Evolutionary conservation across 2,329 filamentous ascomycete genomes (phyloP), one percentile per base, ranked within the genome.

Genomic region (Chrysosphaeria jannelii): DNA sequence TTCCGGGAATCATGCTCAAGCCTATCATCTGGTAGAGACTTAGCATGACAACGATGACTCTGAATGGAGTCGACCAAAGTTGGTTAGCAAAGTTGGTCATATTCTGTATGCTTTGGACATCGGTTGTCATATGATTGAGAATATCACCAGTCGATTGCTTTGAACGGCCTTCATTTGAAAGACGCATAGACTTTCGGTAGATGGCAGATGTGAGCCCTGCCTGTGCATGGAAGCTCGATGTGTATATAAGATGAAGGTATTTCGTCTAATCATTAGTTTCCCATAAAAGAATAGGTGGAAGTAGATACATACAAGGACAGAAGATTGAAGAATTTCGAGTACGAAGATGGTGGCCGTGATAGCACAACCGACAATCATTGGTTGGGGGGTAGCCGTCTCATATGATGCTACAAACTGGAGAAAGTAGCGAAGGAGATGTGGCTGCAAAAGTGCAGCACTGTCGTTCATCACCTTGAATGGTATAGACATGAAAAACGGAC

Each of bases 71-170:
- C 20, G 79, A 91, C 78, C 85, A 91, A 8, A 89, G 50, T 42
- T 93, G 81, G 39, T 89, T 79, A 10, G 75, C 78, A 40, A 85
- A 97, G 38, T 97, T 85, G 3, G 81, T 76, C 27, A 97, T 51
- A 44, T 97, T 85, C 37, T 91, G 74, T 10, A 97, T 56, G 32
- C 88, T 69, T 44, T 97, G 85, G 9, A 81, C 81, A 40, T 97
- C 85, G 8, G 97, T 81, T 21, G 88, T 81, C 81, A 97, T 97
- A 46, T 90, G 85, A 40, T 97, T 97, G 41, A 97, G 88, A 37
- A 97, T 93, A 37, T 97, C 88, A 27, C 85, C 85, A 0, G 85
- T 97, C 1, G 75, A 72, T 47, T 93, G 91, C 21, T 64, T 47
- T 3, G 78, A 59, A 25, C 81, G 63, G 6, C 85, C 85, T 45